These are phyloP conservation scores for Fusarium concolor DNA, from an alignment of 2,329 filamentous ascomycete species.

Conservation along the genomic window DNA sequence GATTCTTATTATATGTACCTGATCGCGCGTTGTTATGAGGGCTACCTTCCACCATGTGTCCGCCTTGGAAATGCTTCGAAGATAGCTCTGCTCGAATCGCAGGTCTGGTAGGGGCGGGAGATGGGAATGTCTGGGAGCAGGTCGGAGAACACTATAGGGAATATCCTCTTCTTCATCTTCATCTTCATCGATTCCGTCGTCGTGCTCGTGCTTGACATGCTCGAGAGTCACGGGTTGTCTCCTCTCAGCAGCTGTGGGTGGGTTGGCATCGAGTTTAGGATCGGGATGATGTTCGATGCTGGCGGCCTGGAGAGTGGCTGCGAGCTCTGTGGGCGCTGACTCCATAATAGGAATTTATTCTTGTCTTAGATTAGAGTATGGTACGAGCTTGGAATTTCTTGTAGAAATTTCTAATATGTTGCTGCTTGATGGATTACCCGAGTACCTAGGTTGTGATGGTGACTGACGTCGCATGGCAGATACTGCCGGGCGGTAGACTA, in stretches of 20 bases:
- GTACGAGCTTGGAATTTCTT: background rate
- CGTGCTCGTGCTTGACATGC: slow-evolving; percentile 32
- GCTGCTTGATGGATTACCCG: no score
- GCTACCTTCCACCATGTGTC: slow-evolving; percentile 82
- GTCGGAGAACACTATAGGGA: slow-evolving; percentile 72
- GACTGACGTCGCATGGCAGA: slow-evolving; percentile 35
- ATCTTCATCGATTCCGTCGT: slow-evolving; percentile 55
- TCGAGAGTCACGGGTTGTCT: slow-evolving; percentile 53
- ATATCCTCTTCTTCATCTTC: slow-evolving; percentile 69
- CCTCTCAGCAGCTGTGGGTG: slow-evolving; percentile 77
- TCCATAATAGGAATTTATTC: slow-evolving; percentile 55
- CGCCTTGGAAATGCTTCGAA: slow-evolving; percentile 85
- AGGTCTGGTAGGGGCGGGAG: slow-evolving; percentile 83
- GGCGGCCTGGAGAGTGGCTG: slow-evolving; percentile 83
- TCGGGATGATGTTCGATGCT: slow-evolving; percentile 81
- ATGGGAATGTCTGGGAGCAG: slow-evolving; percentile 59
- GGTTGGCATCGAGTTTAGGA: slow-evolving; percentile 80
- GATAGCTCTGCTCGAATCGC: slow-evolving; percentile 97
- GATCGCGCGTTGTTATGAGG: slow-evolving; percentile 89
- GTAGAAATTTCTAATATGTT: background rate
- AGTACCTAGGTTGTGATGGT: background rate
- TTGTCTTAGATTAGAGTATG: background rate
- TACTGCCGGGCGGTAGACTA: slow-evolving; percentile 49
- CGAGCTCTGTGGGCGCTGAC: slow-evolving; percentile 73
- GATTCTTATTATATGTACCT: slow-evolving; percentile 64